Evolutionary conservation across 805 yeast genomes (phyloP), one percentile per base, ranked within the genome.

Genomic region (fission yeast (Schizosaccharomyces pombe)): DNA sequence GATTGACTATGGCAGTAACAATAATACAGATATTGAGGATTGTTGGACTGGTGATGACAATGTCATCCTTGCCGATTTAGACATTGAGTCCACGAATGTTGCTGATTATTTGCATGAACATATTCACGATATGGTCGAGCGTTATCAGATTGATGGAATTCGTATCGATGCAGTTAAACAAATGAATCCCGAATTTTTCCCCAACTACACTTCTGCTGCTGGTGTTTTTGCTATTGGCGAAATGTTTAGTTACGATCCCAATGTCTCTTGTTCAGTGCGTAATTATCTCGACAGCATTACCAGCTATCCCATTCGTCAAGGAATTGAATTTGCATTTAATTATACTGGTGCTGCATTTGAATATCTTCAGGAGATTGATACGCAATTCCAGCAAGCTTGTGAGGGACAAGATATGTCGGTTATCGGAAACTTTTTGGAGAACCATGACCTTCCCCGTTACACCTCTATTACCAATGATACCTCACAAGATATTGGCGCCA

Each of bases 361-460:
- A 11, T n/a, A 19, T 5, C 28, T 52, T 22, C 31, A 33, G 4
- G 30, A 32, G 14, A 31, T 37, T 34, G 39, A 31, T 32, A 22
- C 12, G 5, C 34, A 32, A 26, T 16, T 52, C n/a, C 54, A 28
- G 24, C n/a, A 16, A n/a, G 30, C 24, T 19, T 52, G 54, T 34
- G 16, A 28, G 30, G 30, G 49, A n/a, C 22, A 26, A 24, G 54
- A 52, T 33, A 32, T 34, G 43, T 33, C 47, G 11, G 12, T 22
- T 19, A 14, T 52, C 5, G 47, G 22, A 3, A 52, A 34, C 32
- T 55, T 55, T 30, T 33, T 53, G 31, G 57, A 55, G 24, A 55
- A 55, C 30, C 57, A 55, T 3, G 57, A 55, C 24, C 37, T 30
- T 29, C 57, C 57, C 16, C 57, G 57, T 11, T 55, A 53, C 43